Evolutionary conservation across 257 asterid genomes (phyloP), one percentile per base, ranked within the genome.

Genomic region (Plantago major): DNA sequence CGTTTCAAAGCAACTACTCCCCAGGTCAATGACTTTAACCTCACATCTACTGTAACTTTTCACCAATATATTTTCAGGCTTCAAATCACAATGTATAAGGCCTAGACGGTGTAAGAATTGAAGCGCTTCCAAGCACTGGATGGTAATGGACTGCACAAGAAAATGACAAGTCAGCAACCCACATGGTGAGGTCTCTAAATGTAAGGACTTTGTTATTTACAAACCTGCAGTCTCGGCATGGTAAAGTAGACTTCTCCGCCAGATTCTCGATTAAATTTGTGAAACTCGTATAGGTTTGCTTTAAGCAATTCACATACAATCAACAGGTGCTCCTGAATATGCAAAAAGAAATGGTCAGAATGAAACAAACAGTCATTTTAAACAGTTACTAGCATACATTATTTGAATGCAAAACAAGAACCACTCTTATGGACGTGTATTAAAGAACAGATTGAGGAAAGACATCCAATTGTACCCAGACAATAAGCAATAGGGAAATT

Each of bases 161-260:
- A 71, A 59, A 63, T 9, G 28, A 44, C 46, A 19, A 60, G 54
- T 77, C 65, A 65, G 73, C 48, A 49, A 60, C 14, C 0, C 14
- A 45, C n/a, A 58, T 30, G 44, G 62, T 30, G 46, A 65, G 13
- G 46, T 62, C 9, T 45, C 38, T 9, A 8, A 49, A 57, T 66
- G 17, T 44, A 44, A 50, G 43, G 53, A 48, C 42, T 13, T 37
- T 44, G 18, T 46, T 7, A 55, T 49, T 48, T n/a, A 55, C 75
- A 53, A 58, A 85, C 94, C 87, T 85, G 94, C 18, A 85, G 75
- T 63, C 94, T 82, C 16, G 94, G 90, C 94, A 85, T 85, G 9
- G 94, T 85, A 67, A 85, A 85, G 82, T 85, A 85, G 63, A 85
- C 94, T 68, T 85, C 94, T 67, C 94, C 94, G 7, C 94, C 94